Evolutionary conservation across 495 filamentous ascomycete species (phyloP).

Genomic region (Penicillium atrosanguineum): DNA sequence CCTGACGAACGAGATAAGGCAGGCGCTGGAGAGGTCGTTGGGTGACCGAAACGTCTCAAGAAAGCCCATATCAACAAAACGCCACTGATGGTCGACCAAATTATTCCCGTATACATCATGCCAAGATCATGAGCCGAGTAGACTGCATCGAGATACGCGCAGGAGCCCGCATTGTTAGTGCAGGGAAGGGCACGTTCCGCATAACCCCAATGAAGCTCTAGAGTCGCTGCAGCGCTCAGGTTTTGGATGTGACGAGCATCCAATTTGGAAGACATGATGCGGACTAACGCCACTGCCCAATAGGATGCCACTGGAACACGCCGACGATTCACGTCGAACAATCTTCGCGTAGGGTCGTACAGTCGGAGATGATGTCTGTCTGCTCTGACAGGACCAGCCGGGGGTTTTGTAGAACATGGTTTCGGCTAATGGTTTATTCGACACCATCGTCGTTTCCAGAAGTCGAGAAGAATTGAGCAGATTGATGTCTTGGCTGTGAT

Average conservation of each 20-base stretch:
- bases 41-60: constrained; percentile 7
- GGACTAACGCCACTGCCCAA: no score
- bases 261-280: constrained; percentile 12
- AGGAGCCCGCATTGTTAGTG: constrained; percentile 57
- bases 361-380: background rate
- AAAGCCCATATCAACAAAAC: constrained; percentile 49
- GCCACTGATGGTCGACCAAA: constrained; percentile 56
- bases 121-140: constrained; percentile 57
- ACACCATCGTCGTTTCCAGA: background rate
- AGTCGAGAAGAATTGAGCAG: constrained; percentile 22
- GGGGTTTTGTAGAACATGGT: background rate
- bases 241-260: constrained; percentile 38
- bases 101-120: constrained; percentile 60
- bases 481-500: constrained; percentile 8
- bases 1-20: constrained; percentile 1
- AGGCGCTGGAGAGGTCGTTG: constrained; percentile 4
- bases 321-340: background rate
- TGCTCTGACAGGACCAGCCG: background rate
- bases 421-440: background rate
- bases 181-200: constrained; percentile 54
- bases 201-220: constrained; percentile 63
- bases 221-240: constrained; percentile 28
- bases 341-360: background rate
- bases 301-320: no score
- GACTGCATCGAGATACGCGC: constrained; percentile 61